A percentile compares a stretch with the other conserved stretches of the same genome.
These are phyloP conservation scores for Aspergillus neoniger DNA, from an alignment of 2,329 filamentous ascomycete genomes.

Conservation along the genomic window DNA sequence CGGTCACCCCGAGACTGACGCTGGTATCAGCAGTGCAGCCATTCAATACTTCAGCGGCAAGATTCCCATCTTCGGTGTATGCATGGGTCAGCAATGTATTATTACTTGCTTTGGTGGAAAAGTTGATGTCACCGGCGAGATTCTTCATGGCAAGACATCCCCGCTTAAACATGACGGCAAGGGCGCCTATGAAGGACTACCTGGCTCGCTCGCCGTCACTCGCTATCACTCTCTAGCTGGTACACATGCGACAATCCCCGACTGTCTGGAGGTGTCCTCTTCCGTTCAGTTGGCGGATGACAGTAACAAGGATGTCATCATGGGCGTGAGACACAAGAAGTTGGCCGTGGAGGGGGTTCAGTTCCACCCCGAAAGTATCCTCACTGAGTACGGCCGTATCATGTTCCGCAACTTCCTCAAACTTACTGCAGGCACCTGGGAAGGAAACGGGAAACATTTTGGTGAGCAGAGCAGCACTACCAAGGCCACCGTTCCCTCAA, in stretches of 20 bases:
- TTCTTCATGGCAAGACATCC: slow-evolving; percentile 95
- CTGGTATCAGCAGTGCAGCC: slow-evolving; percentile 88
- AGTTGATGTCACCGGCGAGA: slow-evolving; percentile 91
- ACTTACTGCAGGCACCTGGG: slow-evolving; percentile 89
- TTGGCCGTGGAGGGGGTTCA: slow-evolving; percentile 93
- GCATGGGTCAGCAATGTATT: slow-evolving; percentile 99
- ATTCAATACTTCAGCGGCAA: slow-evolving; percentile 92
- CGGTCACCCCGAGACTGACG: slow-evolving; percentile 87
- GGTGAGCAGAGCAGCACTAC: slow-evolving; percentile 26
- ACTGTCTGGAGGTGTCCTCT: slow-evolving; percentile 84
- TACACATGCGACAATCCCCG: slow-evolving; percentile 81
- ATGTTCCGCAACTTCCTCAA: slow-evolving; percentile 93
- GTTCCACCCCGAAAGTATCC: slow-evolving; percentile 95
- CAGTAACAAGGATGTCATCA: slow-evolving; percentile 82
- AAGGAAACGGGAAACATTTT: slow-evolving; percentile 63
- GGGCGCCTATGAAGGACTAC: slow-evolving; percentile 84
- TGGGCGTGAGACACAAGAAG: slow-evolving; percentile 93
- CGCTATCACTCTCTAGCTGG: slow-evolving; percentile 96
- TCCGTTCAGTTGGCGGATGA: slow-evolving; percentile 74
- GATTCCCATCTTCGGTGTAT: slow-evolving; percentile 94
- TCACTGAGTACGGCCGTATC: slow-evolving; percentile 80
- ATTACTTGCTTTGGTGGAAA: slow-evolving; percentile 90
- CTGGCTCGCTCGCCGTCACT: slow-evolving; percentile 82
- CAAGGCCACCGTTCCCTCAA: slow-evolving; percentile 22
- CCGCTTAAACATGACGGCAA: slow-evolving; percentile 83